A percentile compares a stretch with the other conserved stretches of the same genome.
These are phyloP conservation scores for Hansenula lynferdii DNA, from an alignment of 1,139 yeast species.

Conservation along the genomic window DNA sequence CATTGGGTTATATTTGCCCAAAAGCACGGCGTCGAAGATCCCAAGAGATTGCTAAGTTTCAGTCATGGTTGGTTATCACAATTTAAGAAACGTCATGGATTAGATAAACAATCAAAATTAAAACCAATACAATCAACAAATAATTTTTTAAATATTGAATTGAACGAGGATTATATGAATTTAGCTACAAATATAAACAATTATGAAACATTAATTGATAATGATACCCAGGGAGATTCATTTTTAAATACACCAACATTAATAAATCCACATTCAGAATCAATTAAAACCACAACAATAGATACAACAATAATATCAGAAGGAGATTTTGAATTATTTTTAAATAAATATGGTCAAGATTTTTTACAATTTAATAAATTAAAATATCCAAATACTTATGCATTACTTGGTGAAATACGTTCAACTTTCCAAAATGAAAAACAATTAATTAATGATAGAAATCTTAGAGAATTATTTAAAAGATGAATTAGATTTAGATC, in stretches of 20 bases:
- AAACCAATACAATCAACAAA: not conserved
- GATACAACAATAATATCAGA: not conserved
- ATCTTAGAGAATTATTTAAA: constrained; percentile 1
- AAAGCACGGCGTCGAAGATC: constrained; percentile 54
- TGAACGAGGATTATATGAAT: constrained; percentile 11
- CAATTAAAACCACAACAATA: not conserved
- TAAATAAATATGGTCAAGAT: not conserved
- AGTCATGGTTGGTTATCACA: constrained; percentile 62
- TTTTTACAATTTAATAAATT: not conserved
- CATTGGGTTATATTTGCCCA: constrained; percentile 54
- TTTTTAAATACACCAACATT: not conserved
- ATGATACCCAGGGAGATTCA: not conserved
- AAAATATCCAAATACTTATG: not conserved
- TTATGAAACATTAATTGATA: constrained; percentile 9
- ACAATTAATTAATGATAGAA: not conserved
- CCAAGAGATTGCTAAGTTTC: constrained; percentile 47
- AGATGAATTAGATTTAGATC: no score
- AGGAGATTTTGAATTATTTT: not conserved
- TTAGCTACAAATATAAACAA: constrained; percentile 6
- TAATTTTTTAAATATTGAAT: not conserved
- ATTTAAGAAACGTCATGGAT: constrained; percentile 54
- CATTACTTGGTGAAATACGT: not conserved
- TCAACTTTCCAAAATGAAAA: not conserved
- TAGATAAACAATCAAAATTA: not conserved
- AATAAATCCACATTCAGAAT: not conserved